Percentiles rank a stretch among this genome's conserved stretches.
phyloP scores from a whole-genome alignment of 176 grass and related monocot species.

The Avena sativa region DNA sequence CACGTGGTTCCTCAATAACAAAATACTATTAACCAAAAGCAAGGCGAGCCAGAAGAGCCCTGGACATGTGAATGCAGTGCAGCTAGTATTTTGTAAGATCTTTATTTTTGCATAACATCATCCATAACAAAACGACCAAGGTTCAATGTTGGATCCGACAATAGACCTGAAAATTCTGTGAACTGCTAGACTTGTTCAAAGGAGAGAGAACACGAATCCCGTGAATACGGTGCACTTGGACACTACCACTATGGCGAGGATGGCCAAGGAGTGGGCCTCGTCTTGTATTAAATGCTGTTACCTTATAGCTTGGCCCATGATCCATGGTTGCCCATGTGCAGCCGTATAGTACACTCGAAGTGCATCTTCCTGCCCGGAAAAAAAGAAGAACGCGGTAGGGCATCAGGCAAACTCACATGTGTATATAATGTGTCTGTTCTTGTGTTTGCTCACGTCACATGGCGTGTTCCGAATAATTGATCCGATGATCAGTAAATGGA shows the following conservation, averaged over 20 bases:
- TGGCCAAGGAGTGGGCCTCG: constrained; percentile 24
- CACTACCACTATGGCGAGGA: constrained; percentile 4
- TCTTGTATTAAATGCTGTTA: constrained; percentile 18
- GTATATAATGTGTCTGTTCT: constrained; percentile 28
- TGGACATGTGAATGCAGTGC: not conserved
- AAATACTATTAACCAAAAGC: no score
- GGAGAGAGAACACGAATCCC: constrained; percentile 16
- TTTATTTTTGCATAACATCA: not conserved
- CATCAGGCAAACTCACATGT: constrained; percentile 49
- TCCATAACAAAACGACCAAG: constrained; percentile 16
- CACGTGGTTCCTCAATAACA: no score
- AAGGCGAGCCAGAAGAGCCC: no score
- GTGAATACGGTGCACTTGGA: constrained; percentile 33
- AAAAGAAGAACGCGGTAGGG: not conserved
- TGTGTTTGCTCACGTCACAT: constrained; percentile 40
- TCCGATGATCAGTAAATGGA: not conserved
- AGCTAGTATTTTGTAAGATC: not conserved
- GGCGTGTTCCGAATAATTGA: constrained; percentile 29
- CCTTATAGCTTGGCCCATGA: constrained; percentile 29
- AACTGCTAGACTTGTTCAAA: not conserved
- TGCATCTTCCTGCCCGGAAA: not conserved
- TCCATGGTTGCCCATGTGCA: constrained; percentile 45
- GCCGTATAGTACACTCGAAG: not conserved
- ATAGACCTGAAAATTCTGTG: constrained; percentile 42
- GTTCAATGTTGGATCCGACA: not conserved